These are phyloP conservation scores for Priceomyces medius DNA, from an alignment of 805 yeast genomes.

Conservation along the genomic window DNA sequence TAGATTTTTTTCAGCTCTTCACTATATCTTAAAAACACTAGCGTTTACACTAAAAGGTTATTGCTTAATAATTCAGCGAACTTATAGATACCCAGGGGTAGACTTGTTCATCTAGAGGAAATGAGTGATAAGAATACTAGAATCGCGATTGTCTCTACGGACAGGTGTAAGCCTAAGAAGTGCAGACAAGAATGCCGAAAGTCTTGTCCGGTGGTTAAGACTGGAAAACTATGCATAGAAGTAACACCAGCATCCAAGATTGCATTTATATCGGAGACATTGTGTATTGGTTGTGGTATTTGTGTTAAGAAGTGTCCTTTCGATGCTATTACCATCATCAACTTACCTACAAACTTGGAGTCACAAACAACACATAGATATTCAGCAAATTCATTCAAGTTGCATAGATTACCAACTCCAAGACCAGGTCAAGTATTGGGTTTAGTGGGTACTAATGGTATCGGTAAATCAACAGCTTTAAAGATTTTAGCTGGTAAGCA, in stretches of 20 bases:
- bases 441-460: conserved; percentile 98
- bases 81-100: neutral
- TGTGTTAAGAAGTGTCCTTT: conserved; percentile 99
- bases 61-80: neutral
- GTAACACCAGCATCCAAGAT: conserved; percentile 87
- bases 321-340: conserved; percentile 94
- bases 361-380: conserved; percentile 93
- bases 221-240: conserved; percentile 97
- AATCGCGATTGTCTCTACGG: conserved; percentile 93
- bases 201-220: conserved; percentile 96
- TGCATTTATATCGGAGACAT: conserved; percentile 88
- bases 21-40: neutral
- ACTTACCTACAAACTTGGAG: conserved; percentile 93
- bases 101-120: conserved; percentile 2
- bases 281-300: conserved; percentile 99
- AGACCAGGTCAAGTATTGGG: conserved; percentile 99
- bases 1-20: conserved; percentile 6
- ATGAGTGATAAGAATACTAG: conserved; percentile 56
- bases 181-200: conserved; percentile 98
- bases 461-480: conserved; percentile 96
- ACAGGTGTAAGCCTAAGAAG: conserved; percentile 96
- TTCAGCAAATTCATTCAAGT: conserved; percentile 95
- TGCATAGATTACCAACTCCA: conserved; percentile 96
- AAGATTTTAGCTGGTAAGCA: conserved; percentile 96
- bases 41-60: neutral